Base-by-base conservation (phyloP, 805 yeast genomes). In the Saturnispora besseyi region DNA sequence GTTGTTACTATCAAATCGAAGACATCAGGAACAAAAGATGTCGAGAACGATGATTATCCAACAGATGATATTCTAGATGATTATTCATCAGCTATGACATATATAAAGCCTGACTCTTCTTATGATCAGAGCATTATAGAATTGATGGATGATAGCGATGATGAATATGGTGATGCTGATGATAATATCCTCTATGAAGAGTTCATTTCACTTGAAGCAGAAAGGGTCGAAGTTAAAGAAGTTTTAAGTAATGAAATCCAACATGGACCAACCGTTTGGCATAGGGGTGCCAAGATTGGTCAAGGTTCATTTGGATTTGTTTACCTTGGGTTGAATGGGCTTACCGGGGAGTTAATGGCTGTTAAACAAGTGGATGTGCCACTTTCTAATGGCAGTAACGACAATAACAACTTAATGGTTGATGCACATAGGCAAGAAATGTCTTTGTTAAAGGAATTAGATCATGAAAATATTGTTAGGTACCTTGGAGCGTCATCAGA, bases 291-390 rank as follows among this genome's bases (percentile, higher is more conserved):
- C 0, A 72, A 89, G 44, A 88, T 93, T 55, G 99, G 99, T 0
- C 82, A 91, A 9, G 99, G 99, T 3, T 83, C 95, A 53, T 93
- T 89, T 71, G 99, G 98, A 31, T 82, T 87, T 2, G 99, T 93
- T 1, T 90, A 84, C 54, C 69, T 93, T 34, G 99, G 97, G 0
- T 81, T 93, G 81, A 87, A 90, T 62, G 85, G 96, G 1, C 67
- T 83, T 32, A 89, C 96, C 0, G 99, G 99, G 41, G 98, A 89
- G 62, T 72, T 93, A 46, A 87, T 91, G 96, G 99, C 98, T 1
- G 96, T 93, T 18, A 93, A 93, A 62, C 96, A 90, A 63, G 96
- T 93, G 1, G 84, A 83, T 44, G 63, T 90, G 1, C 40, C 40
- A 18, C 24, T 26, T 5, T 26, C 29, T 15, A 82, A 85, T 1